Conservation (phyloP, 1,139 yeast species). For the Wickerhamomyces sp. region DNA sequence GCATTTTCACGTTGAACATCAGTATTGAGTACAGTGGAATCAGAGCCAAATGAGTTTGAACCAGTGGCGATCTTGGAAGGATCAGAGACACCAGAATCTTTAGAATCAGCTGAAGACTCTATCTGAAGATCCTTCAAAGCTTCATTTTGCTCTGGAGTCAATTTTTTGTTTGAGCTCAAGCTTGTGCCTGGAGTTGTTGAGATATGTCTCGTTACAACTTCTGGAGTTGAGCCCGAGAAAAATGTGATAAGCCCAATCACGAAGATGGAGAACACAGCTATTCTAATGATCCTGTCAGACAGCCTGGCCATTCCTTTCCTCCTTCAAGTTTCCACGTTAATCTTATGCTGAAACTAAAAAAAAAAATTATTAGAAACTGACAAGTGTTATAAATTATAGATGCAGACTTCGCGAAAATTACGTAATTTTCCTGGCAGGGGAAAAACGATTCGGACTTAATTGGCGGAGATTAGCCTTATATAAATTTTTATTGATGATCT, state of each 20-base stretch:
- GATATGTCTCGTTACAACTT: constrained; percentile 6
- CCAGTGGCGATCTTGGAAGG: constrained; percentile 2
- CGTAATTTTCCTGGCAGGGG: no score
- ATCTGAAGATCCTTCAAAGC: constrained; percentile 4
- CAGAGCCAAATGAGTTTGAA: constrained; percentile 1
- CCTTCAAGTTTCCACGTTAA: no score
- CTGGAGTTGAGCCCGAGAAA: constrained; percentile 25
- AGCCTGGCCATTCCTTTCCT: constrained; percentile 16
- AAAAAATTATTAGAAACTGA: no score
- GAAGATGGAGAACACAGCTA: constrained; percentile 31
- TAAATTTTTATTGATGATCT: no score
- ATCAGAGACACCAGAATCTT: neutral
- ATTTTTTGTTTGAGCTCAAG: constrained; percentile 1
- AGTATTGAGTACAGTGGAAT: neutral
- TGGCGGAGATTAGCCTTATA: no score
- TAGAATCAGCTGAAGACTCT: constrained; percentile 1
- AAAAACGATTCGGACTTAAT: no score
- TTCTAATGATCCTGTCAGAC: constrained; percentile 16
- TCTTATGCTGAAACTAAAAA: no score
- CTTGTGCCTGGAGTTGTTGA: constrained; percentile 1
- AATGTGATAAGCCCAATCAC: constrained; percentile 33
- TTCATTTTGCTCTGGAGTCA: constrained; percentile 8
- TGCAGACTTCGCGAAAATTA: no score
- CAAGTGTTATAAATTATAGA: no score
- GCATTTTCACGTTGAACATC: constrained; percentile 44